These are phyloP conservation scores for Vigna trinervia DNA, from an alignment of 306 rosid species.

Conservation along the genomic window DNA sequence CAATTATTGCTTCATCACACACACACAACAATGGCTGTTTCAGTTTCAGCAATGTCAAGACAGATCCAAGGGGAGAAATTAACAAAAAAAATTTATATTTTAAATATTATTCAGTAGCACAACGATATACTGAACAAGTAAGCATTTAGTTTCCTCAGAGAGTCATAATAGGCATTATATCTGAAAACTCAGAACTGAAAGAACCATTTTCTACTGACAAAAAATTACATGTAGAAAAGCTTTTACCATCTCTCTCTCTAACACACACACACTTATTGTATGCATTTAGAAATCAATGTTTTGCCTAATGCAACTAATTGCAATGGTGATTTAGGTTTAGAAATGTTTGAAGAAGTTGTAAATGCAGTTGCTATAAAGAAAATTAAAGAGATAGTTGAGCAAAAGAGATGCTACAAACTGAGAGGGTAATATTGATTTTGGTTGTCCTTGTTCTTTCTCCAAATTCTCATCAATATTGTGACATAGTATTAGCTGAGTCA, in stretches of 20 bases:
- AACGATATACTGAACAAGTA: background rate
- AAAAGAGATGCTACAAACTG: background rate
- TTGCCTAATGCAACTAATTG: slow-evolving; percentile 28
- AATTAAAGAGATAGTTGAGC: background rate
- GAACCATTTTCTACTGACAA: slow-evolving; percentile 2
- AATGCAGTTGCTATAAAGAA: background rate
- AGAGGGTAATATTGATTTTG: background rate
- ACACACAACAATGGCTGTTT: background rate
- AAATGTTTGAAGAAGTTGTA: slow-evolving; percentile 10
- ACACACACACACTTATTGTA: background rate
- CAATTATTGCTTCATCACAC: slow-evolving; percentile 6
- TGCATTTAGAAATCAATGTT: slow-evolving; percentile 37
- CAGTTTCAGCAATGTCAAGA: background rate
- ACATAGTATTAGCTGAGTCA: slow-evolving; percentile 9
- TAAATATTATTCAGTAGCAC: background rate
- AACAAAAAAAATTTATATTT: background rate
- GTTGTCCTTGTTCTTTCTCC: slow-evolving; percentile 36
- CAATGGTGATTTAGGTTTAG: slow-evolving; percentile 18
- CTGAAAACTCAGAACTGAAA: slow-evolving; percentile 5
- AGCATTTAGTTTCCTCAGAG: slow-evolving; percentile 34
- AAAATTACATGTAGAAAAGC: slow-evolving; percentile 27
- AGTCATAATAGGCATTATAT: slow-evolving; percentile 3
- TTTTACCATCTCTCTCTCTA: background rate
- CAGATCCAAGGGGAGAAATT: background rate
- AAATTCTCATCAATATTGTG: slow-evolving; percentile 44